Base-by-base conservation (phyloP, 768 basidiomycete species). In the Boletellus ananiceps region DNA sequence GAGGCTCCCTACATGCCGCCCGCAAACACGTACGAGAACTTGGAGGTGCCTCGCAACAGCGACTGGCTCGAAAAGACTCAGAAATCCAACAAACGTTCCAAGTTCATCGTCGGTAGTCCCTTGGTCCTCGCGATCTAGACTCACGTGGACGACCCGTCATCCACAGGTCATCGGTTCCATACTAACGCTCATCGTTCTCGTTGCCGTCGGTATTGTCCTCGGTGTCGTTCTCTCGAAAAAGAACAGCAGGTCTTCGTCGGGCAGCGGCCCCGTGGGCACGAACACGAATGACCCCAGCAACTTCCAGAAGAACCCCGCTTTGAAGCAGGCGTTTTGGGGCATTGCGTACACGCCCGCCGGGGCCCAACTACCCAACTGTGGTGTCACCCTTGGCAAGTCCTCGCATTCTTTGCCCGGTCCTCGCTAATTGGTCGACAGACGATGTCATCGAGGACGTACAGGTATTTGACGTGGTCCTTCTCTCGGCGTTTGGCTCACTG, bases 331-430 rank as follows among this genome's bases (percentile, higher is more conserved):
- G 0, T 89, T 96, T 70, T 95, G 84, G 64, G 93, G 88, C 5
- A 61, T 95, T 19, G 93, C 93, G 0, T 95, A 95, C 66, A 92
- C 90, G 1, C 92, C 93, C 8, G 69, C 71, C 16, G 82, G 82
- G 35, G 81, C 84, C n/a, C 81, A 84, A 56, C 65, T 83, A 19
- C 89, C 89, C 0, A 62, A 77, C 31, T 92, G 89, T 56, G 84
- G 83, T 9, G 84, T 76, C 47, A 68, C 60, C 4, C 64, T 71
- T 8, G 50, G 74, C 71, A 21, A 45, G 75, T 62, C n/a, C 32
- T 27, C 1, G 0, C 34, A 29, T 3, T 19, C 9, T 27, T 19
- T 8, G 6, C 23, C 8, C 12, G 2, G 16, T 13, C 11, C 19
- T 9, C 38, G 37, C 51, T 60, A 9, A 55, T 31, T 15, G 5